Evolutionary conservation across 192 early-diverging fungal species (phyloP).

Genomic region (Backusella psychrophila): DNA sequence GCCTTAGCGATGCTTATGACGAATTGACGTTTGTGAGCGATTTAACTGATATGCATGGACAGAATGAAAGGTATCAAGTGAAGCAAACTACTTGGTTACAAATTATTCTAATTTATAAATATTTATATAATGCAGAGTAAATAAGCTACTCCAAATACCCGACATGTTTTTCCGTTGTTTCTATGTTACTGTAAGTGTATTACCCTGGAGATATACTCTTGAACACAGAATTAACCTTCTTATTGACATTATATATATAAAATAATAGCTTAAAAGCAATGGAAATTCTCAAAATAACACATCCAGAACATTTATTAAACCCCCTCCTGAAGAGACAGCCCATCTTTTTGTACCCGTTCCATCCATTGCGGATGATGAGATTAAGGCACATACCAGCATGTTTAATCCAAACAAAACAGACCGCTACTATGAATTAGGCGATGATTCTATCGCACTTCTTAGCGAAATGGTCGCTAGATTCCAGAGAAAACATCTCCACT

Average conservation of each 20-base stretch:
- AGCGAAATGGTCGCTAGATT: slow-evolving; percentile 19
- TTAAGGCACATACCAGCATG: slow-evolving; percentile 34
- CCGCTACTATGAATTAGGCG: slow-evolving; percentile 22
- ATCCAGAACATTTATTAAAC: slow-evolving; percentile 28
- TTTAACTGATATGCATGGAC: slow-evolving; percentile 40
- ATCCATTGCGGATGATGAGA: slow-evolving; percentile 12
- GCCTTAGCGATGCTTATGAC: slow-evolving; percentile 36
- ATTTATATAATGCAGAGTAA: slow-evolving; percentile 8
- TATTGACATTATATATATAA: background rate
- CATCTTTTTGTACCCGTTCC: slow-evolving; percentile 20
- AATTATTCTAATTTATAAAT: background rate
- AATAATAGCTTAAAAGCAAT: background rate
- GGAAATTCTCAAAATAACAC: background rate
- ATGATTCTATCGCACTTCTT: slow-evolving; percentile 11
- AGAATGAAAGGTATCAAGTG: slow-evolving; percentile 37
- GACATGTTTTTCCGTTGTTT: slow-evolving; percentile 31
- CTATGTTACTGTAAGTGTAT: slow-evolving; percentile 23
- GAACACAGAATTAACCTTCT: background rate
- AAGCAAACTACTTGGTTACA: background rate
- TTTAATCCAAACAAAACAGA: slow-evolving; percentile 30
- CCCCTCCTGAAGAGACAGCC: slow-evolving; percentile 20
- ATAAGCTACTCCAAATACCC: slow-evolving; percentile 20
- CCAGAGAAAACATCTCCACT: background rate
- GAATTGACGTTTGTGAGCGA: slow-evolving; percentile 53
- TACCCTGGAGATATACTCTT: background rate